phyloP scores from a whole-genome alignment of 202 grass and related monocot species.

The Setaria italica region DNA sequence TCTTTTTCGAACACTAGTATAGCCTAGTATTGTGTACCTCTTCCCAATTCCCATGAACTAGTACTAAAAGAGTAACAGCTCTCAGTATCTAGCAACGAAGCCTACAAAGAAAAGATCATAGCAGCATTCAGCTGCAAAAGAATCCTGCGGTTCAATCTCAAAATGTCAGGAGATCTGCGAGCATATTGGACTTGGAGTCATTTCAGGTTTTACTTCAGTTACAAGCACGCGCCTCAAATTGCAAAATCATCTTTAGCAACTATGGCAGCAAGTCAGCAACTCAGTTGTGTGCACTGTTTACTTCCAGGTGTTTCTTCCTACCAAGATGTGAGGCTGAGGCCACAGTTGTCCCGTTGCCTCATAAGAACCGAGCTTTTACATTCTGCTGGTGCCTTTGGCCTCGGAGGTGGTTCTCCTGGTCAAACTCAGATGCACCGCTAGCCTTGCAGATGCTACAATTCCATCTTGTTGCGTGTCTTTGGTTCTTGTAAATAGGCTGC shows the following conservation, averaged over 20 bases:
- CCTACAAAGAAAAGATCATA: background rate
- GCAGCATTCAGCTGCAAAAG: conserved; percentile 4
- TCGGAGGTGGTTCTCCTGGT: conserved; percentile 20
- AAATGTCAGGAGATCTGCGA: background rate
- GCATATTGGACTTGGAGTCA: background rate
- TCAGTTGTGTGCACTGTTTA: background rate
- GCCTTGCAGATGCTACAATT: conserved; percentile 22
- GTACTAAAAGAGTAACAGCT: background rate
- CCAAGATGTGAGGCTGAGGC: background rate
- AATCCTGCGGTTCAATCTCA: background rate
- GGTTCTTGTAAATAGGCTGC: background rate
- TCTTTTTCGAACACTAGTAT: too few species aligned
- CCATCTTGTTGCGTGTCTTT: conserved; percentile 22
- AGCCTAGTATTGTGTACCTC: too few species aligned
- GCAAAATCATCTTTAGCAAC: conserved; percentile 17
- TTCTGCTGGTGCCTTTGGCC: conserved; percentile 31
- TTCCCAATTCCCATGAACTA: background rate
- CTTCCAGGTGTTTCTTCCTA: background rate
- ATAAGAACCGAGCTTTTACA: background rate
- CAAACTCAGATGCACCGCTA: conserved; percentile 24
- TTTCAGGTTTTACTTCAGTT: background rate
- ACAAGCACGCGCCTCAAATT: background rate
- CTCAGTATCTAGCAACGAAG: background rate
- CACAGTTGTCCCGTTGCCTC: background rate
- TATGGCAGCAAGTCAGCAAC: background rate